Conservation (phyloP, 371 early-diverging fungal species). For the Circinella umbellata region DNA sequence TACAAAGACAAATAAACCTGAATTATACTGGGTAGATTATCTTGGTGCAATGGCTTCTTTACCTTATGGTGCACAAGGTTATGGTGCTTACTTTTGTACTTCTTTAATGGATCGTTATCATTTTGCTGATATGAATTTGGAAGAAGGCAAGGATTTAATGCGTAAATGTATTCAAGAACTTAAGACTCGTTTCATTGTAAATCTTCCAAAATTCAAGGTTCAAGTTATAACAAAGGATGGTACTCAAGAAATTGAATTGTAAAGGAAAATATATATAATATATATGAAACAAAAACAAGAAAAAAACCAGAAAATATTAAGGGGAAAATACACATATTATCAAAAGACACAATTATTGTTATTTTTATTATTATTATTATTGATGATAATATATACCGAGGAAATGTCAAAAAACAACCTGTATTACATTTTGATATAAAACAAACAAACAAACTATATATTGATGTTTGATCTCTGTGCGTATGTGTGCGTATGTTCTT, state of each 20-base stretch:
- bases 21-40: conserved; percentile 95
- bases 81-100: conserved; percentile 89
- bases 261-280: conserved; percentile 18
- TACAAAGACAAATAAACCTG: conserved; percentile 70
- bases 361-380: too few species aligned
- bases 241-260: conserved; percentile 64
- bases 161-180: conserved; percentile 88
- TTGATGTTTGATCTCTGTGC: too few species aligned
- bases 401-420: not conserved
- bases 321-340: not conserved
- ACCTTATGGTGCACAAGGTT: conserved; percentile 93
- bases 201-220: conserved; percentile 82
- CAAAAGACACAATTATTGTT: too few species aligned
- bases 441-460: not conserved
- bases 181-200: conserved; percentile 86
- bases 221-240: conserved; percentile 90
- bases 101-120: conserved; percentile 95
- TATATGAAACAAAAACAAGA: not conserved
- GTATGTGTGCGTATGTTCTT: too few species aligned
- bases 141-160: conserved; percentile 82
- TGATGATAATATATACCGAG: conserved; percentile 5
- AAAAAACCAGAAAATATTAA: not conserved
- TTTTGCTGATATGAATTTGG: conserved; percentile 79
- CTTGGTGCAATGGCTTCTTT: conserved; percentile 81
- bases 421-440: not conserved